Base-by-base conservation (phyloP, 2,329 filamentous ascomycete genomes). In the Pestalotiopsis sp. region DNA sequence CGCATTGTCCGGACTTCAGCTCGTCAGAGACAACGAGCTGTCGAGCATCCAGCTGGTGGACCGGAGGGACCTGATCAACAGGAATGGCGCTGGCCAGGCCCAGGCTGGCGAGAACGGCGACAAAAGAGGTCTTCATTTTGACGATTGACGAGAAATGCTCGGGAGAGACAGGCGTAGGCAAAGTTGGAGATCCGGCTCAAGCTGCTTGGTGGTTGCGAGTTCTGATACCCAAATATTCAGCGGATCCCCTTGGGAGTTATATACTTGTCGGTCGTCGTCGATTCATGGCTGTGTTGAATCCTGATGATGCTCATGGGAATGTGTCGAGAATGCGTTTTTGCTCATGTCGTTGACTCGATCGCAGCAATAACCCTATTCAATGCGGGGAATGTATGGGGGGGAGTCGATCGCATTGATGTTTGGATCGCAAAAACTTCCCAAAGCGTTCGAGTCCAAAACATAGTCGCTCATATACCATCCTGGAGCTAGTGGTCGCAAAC, bases 1-100 rank as follows among this genome's bases (percentile, higher is more conserved):
- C 76, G 68, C 79, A 81, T 11, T 67, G 38, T 7, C 70, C 71
- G 58, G 66, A 14, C 59, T 72, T 71, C 25, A 72, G 23, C 20
- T 72, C 71, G 59, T 72, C 68, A 45, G 67, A 63, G 7, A 25
- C 64, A 9, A 31, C n/a, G 20, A 65, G 52, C 36, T 57, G 41
- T 27, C 70, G 70, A 17, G 67, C 64, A 4, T 67, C 45, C n/a
- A 70, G 66, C 61, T 66, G 45, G 13, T 12, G 20, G 1, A 49
- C 20, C 38, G 70, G 68, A 13, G 67, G 20, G 1, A 49, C 20
- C 38, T 71, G 68, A 13, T 69, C 62, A 31, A 56, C 64, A 60
- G 70, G 70, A 25, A 66, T 49, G 12, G 70, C 70, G n/a, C 41
- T 63, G 6, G 60, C 69, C 31, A 68, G 45, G 36, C 57, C 61